Evolutionary conservation across 495 filamentous ascomycete genomes (phyloP).

Genomic region (Recurvomyces mirabilis): DNA sequence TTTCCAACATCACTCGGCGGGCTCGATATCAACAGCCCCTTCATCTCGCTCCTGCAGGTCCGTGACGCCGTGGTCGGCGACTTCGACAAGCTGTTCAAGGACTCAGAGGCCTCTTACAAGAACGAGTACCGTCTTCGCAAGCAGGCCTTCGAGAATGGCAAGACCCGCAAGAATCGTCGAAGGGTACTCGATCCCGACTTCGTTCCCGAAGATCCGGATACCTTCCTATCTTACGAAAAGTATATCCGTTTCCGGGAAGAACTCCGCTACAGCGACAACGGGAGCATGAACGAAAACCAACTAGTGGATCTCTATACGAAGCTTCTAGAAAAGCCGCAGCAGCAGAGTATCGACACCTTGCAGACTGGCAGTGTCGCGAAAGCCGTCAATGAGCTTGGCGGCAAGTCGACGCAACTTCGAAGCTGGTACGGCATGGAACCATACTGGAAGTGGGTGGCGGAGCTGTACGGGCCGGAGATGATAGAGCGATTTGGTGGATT

Average conservation of each 20-base stretch:
- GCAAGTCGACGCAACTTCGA: slow-evolving; percentile 2
- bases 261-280: slow-evolving; percentile 19
- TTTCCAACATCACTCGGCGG: slow-evolving; percentile 47
- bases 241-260: slow-evolving; percentile 36
- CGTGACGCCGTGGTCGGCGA: slow-evolving; percentile 28
- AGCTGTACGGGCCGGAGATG: slow-evolving; percentile 42
- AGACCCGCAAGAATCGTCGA: neutral
- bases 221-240: slow-evolving; percentile 41
- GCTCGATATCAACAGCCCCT: slow-evolving; percentile 45
- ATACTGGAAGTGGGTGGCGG: slow-evolving; percentile 42
- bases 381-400: slow-evolving; percentile 5
- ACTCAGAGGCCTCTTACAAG: slow-evolving; percentile 32
- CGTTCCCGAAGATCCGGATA: slow-evolving; percentile 14
- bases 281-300: slow-evolving; percentile 7
- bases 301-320: slow-evolving; percentile 20
- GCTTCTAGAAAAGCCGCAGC: slow-evolving; percentile 19
- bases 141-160: slow-evolving; percentile 26
- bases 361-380: slow-evolving; percentile 9
- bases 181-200: neutral
- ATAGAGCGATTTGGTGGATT: slow-evolving; percentile 39
- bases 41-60: slow-evolving; percentile 34
- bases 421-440: slow-evolving; percentile 13
- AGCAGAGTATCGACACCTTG: slow-evolving; percentile 14
- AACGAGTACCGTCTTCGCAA: slow-evolving; percentile 27
- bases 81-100: slow-evolving; percentile 28